Conservation (phyloP, 768 basidiomycete species). For the Leccinum variicolor region DNA sequence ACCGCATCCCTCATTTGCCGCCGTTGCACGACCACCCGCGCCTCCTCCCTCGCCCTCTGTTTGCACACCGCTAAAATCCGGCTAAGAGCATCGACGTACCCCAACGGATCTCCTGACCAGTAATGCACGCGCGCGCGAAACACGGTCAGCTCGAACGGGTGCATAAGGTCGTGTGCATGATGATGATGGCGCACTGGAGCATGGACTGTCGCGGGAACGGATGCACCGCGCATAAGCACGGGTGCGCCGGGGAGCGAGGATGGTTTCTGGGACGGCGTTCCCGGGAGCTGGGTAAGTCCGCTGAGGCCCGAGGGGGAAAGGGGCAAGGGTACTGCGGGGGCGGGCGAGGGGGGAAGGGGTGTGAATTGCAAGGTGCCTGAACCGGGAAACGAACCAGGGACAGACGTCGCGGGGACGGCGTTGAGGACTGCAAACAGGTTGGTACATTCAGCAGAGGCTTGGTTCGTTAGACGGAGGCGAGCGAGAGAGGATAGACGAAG, state of each 20-base stretch:
- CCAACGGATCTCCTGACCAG: constrained; percentile 79
- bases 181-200: constrained; percentile 23
- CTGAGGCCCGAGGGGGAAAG: constrained; percentile 24
- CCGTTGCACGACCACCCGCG: constrained; percentile 16
- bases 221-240: neutral
- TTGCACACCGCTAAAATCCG: constrained; percentile 64
- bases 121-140: constrained; percentile 74
- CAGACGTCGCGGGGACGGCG: constrained; percentile 48
- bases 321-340: neutral
- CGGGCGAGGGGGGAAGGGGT: constrained; percentile 36
- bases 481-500: constrained; percentile 76
- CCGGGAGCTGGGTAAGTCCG: constrained; percentile 20
- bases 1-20: neutral
- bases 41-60: constrained; percentile 39
- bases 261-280: constrained; percentile 21
- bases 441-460: constrained; percentile 79
- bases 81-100: constrained; percentile 71
- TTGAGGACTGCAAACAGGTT: constrained; percentile 74
- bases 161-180: constrained; percentile 8
- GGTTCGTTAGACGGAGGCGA: constrained; percentile 80
- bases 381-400: constrained; percentile 54
- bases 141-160: constrained; percentile 56
- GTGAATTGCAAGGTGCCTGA: constrained; percentile 7
- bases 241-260: constrained; percentile 3
- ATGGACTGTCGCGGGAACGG: neutral